Base-by-base conservation (phyloP, 495 filamentous ascomycete species). In the Tuber microsphaerosporum region DNA sequence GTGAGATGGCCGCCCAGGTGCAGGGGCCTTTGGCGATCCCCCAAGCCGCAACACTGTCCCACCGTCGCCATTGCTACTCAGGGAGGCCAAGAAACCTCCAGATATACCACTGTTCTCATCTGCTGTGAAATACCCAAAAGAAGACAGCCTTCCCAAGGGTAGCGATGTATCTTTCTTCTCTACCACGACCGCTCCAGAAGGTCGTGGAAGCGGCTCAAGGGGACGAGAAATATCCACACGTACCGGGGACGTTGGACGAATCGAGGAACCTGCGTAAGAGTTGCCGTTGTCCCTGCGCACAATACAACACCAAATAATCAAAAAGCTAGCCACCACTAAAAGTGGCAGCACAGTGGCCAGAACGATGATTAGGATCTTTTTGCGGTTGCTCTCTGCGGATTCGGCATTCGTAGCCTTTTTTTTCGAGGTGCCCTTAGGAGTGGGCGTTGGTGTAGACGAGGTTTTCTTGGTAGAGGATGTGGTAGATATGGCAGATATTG, bases 261-360 rank as follows among this genome's bases (percentile, higher is more conserved):
- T 79, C 44, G 74, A 79, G 45, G 72, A 79, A 65, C 56, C 56
- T 41, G 76, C 72, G 22, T 43, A 70, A 45, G 70, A 73, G 31
- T 51, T 69, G 26, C 22, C 69, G 39, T 48, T 72, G 17, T 70
- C 75, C 56, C 51, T 76, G 3, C 73, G 77, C 10, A 77, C 69
- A 43, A 75, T 43, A 37, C 74, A 79, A 39, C 78, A 79, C 77
- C 77, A 79, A 31, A 79, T 74, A 34, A 79, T 75, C 14, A 79
- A 74, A 31, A 79, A 73, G 68, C 77, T 79, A 56, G 73, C 78
- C 39, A 79, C 73, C 48, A 79, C 77, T 22, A 78, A 79, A 31
- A 79, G 73, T 70, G 77, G 77, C n/a, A 79, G 48, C 70, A 79
- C 73, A 31, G 77, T 79, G 56, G 77, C 77, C n/a, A 79, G 76